Base-by-base conservation (phyloP, 768 basidiomycete species). In the Russula foetens region DNA sequence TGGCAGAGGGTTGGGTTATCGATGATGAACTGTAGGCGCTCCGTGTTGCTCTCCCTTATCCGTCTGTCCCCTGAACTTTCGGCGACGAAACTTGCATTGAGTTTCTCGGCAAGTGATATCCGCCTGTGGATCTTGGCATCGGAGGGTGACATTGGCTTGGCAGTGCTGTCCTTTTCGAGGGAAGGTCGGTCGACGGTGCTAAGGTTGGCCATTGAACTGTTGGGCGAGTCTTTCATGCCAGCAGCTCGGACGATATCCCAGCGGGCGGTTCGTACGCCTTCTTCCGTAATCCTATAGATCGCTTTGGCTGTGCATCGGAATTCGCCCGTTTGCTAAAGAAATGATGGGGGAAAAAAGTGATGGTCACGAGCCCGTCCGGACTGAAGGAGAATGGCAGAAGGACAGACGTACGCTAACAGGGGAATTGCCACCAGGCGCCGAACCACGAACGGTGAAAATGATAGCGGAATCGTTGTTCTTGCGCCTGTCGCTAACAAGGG, bases 241-340 rank as follows among this genome's bases (percentile, higher is more conserved):
- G 74, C 67, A 8, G 74, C 65, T 41, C 76, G 70, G 3, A 8
- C 1, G 11, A 33, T 19, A 7, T 92, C 88, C 95, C 95, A 98
- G 60, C 87, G 85, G 35, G 93, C 94, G 2, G 90, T 74, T 43
- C 86, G 81, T 60, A 84, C 82, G 28, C 97, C 97, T 72, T 95
- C 93, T 19, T 94, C 90, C 0, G 97, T 95, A 70, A 98, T 82
- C 72, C 83, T 86, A 79, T 99, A 99, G 68, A 96, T 86, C 12
- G 94, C 93, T 69, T 96, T 95, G 43, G 92, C 88, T 0, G 94
- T 95, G 73, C 92, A 95, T 44, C 96, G 87, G 79, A 96, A 99
- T 75, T 98, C 96, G 55, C 92, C 94, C 66, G 90, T 85, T 84
- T 88, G 86, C 92, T 92, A 71, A 21, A 39, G 26, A 28, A 33